Base-by-base conservation (phyloP, 139 green algal species). In the Astrephomene gubernaculifera region DNA sequence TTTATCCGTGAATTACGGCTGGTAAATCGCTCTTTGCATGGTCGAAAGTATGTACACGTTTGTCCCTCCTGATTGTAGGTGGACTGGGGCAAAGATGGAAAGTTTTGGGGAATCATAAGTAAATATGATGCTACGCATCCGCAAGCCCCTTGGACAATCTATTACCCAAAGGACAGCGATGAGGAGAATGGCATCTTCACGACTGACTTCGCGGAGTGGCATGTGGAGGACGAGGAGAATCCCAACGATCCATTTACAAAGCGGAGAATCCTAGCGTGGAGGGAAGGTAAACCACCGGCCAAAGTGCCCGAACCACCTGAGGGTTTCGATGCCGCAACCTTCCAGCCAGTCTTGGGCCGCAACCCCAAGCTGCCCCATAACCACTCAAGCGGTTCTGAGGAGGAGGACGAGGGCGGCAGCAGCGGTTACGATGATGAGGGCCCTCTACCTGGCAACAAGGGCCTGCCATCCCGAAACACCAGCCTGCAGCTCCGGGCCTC, bases 101-200 rank as follows among this genome's bases (percentile, higher is more conserved):
- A 63, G 31, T 83, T 63, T 29, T 44, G 60, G 39, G 76, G 76
- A 57, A 83, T 83, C 64, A 24, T 83, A n/a, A 83, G 76, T 60
- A 83, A 83, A 31, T 83, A 83, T 45, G 76, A 83, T 33, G 60
- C 39, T 2, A 36, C 76, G n/a, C 60, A 83, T 54, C 60, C 76
- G 1, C 3, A 33, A 2, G 76, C 76, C 7, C 76, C 76, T 38
- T 83, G 76, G 76, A 73, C 76, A 39, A 72, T 83, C 14, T 83
- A 60, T 39, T 83, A 83, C 29, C 76, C 76, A 24, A 33, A 38
- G 10, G 76, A 83, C 36, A 60, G n/a, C 31, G 76, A 83, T 60
- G 76, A 83, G 41, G 76, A 83, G 39, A 72, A 44, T 12, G 76
- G 76, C 31, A 10, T 45, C n/a, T 72, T 83, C 76, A 63, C 29